Conservation (phyloP, 768 basidiomycete species). For the Naganishia randhawae region DNA sequence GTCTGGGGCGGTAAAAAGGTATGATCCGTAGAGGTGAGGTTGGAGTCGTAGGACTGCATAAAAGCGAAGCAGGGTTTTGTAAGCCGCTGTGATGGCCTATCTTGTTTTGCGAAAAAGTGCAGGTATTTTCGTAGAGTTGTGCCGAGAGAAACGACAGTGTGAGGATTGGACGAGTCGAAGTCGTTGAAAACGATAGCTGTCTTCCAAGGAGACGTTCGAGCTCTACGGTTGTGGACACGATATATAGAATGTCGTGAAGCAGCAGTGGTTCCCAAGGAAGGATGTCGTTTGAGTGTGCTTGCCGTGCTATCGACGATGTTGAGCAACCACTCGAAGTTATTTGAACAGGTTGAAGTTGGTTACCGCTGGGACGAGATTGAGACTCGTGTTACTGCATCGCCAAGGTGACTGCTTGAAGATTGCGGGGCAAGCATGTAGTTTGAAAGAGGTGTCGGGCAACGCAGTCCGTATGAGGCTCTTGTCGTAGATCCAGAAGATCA, state of each 20-base stretch:
- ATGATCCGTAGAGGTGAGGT: neutral
- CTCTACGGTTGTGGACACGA: neutral
- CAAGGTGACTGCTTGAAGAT: neutral
- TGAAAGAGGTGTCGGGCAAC: neutral
- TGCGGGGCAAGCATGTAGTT: neutral
- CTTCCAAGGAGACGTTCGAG: neutral
- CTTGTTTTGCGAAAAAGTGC: neutral
- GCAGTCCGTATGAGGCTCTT: too few species aligned
- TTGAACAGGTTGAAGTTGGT: neutral
- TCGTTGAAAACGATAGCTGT: neutral
- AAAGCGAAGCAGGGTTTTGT: neutral
- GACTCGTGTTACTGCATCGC: neutral
- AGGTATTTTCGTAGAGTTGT: neutral
- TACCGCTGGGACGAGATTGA: neutral
- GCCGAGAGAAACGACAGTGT: neutral
- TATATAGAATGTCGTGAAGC: neutral
- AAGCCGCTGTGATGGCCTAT: neutral
- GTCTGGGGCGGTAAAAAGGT: neutral
- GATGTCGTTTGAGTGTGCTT: neutral
- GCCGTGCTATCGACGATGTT: neutral
- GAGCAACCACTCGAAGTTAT: neutral
- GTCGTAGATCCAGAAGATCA: slow-evolving; percentile 2
- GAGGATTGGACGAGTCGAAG: neutral
- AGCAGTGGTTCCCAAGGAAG: neutral
- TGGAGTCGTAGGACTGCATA: slow-evolving; percentile 8